These are phyloP conservation scores for Talaromyces islandicus DNA, from an alignment of 2,329 filamentous ascomycete genomes.

Conservation along the genomic window DNA sequence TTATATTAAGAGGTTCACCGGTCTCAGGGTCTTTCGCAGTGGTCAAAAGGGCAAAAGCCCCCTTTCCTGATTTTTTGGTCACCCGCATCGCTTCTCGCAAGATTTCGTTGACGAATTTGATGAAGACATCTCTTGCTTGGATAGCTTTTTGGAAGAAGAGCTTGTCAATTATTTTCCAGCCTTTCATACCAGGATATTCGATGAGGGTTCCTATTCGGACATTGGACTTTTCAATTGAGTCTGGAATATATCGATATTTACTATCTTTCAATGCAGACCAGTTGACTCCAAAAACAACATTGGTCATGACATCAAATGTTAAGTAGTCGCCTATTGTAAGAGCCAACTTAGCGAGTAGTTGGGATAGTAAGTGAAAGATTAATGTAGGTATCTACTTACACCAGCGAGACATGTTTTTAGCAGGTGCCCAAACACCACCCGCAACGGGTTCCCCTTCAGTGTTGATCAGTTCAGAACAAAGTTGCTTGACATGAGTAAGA, in stretches of 20 bases:
- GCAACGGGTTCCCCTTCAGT: constrained; percentile 1
- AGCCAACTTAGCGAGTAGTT: background rate
- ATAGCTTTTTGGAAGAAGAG: constrained; percentile 15
- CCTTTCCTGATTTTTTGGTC: constrained; percentile 31
- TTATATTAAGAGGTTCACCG: constrained; percentile 31
- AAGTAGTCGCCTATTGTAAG: constrained; percentile 26
- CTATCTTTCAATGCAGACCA: constrained; percentile 10
- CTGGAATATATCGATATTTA: constrained; percentile 10
- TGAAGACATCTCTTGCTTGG: constrained; percentile 40
- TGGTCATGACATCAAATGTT: constrained; percentile 48
- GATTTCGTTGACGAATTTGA: constrained; percentile 16
- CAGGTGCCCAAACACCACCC: constrained; percentile 31
- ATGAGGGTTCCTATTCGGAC: constrained; percentile 12
- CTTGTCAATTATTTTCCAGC: constrained; percentile 10
- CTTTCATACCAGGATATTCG: constrained; percentile 7
- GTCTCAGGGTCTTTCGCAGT: constrained; percentile 44
- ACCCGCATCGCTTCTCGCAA: constrained; percentile 16
- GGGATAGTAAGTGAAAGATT: too few species aligned
- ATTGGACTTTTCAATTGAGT: constrained; percentile 16
- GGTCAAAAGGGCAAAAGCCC: constrained; percentile 45
- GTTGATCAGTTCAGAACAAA: constrained; percentile 4
- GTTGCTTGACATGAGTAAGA: constrained; percentile 9
- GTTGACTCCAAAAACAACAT: constrained; percentile 15
- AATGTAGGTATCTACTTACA: constrained; percentile 16
- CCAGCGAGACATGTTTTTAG: constrained; percentile 41